These are phyloP conservation scores for Afroboletus lepidellus DNA, from an alignment of 1,284 basidiomycete species.

Conservation along the genomic window DNA sequence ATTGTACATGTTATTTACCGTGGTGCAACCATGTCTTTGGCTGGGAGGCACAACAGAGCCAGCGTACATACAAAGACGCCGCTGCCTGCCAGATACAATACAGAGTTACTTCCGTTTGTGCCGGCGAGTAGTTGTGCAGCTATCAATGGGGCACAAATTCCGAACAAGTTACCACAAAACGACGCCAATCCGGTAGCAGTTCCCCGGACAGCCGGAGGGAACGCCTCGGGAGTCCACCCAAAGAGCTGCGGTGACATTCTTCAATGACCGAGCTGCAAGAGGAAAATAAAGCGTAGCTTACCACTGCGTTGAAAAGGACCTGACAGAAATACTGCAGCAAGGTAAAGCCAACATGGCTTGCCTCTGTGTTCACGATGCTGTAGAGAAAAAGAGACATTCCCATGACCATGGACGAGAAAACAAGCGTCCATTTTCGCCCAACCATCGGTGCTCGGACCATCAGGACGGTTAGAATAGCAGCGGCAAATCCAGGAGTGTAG, in stretches of 20 bases:
- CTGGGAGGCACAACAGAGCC: slow-evolving; percentile 8
- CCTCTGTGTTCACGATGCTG: slow-evolving; percentile 16
- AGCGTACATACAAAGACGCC: slow-evolving; percentile 12
- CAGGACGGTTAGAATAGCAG: slow-evolving; percentile 5
- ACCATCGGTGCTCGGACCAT: slow-evolving; percentile 17
- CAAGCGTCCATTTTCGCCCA: slow-evolving; percentile 21
- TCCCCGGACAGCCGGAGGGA: slow-evolving; percentile 16
- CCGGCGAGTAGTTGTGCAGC: slow-evolving; percentile 10
- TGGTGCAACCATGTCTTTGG: slow-evolving; percentile 18
- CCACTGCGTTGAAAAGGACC: slow-evolving; percentile 12
- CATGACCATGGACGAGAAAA: slow-evolving; percentile 13
- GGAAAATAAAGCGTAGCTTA: not conserved
- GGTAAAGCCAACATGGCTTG: slow-evolving; percentile 15
- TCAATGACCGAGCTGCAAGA: not conserved
- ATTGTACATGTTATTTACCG: not conserved
- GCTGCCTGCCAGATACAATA: slow-evolving; percentile 17
- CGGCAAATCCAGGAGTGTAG: slow-evolving; percentile 12
- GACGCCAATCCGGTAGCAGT: slow-evolving; percentile 14
- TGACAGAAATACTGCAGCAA: slow-evolving; percentile 18
- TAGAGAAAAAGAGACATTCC: slow-evolving; percentile 14
- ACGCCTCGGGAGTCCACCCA: slow-evolving; percentile 22
- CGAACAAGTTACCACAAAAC: slow-evolving; percentile 5
- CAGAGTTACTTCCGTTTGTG: slow-evolving; percentile 8
- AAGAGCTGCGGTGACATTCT: slow-evolving; percentile 1
- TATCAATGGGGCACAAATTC: slow-evolving; percentile 6